Base-by-base conservation (phyloP, 2,329 filamentous ascomycete genomes). In the Zasmidium cellare region DNA sequence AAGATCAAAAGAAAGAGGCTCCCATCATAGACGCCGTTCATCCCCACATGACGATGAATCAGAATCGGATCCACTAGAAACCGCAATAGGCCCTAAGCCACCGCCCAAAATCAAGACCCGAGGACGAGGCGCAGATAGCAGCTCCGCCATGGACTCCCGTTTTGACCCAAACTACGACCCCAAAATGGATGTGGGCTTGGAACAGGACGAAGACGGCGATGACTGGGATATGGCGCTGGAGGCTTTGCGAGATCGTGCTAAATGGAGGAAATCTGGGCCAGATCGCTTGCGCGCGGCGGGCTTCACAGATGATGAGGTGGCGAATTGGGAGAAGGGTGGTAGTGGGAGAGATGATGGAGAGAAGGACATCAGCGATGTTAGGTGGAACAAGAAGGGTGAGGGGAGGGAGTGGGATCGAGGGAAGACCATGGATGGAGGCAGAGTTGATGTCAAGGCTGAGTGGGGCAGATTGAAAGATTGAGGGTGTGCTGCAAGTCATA, bases 211-310 rank as follows among this genome's bases (percentile, higher is more conserved):
- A 2, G 77, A 79, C 1, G 54, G 56, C 3, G 86, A 87, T 60
- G 85, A 90, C 59, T 96, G 91, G 92, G 89, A 90, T 46, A 84
- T 90, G 66, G 86, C 89, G 0, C 79, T 94, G 1, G 91, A 96
- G 74, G 86, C 87, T 3, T 80, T 91, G 56, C 84, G 88, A 41
- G 91, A 96, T 71, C 85, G 91, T n/a, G 84, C 90, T 64, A 87
- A 87, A 64, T 92, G 89, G 85, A 87, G 85, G 67, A 82, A 87
- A 62, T 85, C 87, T 65, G 90, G 91, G 25, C 89, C 89, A 6
- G 87, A 92, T 53, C 80, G 92, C 57, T 76, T 97, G 59, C 86
- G 86, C 31, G 84, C 84, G 19, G 91, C 90, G 0, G 92, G 92
- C 0, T 96, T 58, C 80, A 82, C 66, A 86, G 86, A 62, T 91